These are phyloP conservation scores for Bruguiera gymnorhiza DNA, from an alignment of 345 rosid species.

Conservation along the genomic window DNA sequence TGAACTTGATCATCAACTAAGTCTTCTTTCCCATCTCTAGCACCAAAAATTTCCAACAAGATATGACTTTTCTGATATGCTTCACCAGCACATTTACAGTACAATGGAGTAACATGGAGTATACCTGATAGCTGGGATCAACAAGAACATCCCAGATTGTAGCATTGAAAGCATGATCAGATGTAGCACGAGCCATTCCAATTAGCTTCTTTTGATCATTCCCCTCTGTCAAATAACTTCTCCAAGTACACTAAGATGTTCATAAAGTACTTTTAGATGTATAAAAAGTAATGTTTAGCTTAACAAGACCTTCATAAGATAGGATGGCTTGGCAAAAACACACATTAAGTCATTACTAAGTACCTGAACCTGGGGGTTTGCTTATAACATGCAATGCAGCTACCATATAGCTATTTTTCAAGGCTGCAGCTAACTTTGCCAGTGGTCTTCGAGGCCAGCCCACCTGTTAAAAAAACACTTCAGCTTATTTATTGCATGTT, in stretches of 20 bases:
- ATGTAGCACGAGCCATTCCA: slow-evolving; percentile 99
- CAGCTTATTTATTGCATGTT: not conserved
- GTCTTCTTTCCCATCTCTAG: not conserved
- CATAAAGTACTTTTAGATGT: slow-evolving; percentile 53
- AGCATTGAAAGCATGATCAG: slow-evolving; percentile 97
- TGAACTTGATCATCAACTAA: not conserved
- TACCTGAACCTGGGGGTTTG: slow-evolving; percentile 66
- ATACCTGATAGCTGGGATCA: slow-evolving; percentile 94
- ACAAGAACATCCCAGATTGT: slow-evolving; percentile 99
- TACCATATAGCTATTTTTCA: slow-evolving; percentile 93
- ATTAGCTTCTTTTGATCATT: slow-evolving; percentile 63
- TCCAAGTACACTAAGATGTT: slow-evolving; percentile 89
- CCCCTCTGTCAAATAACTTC: slow-evolving; percentile 94
- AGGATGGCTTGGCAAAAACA: not conserved
- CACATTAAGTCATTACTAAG: slow-evolving; percentile 8
- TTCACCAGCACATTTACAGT: not conserved
- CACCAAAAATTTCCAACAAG: slow-evolving; percentile 1
- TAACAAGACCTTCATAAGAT: slow-evolving; percentile 7
- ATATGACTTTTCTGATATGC: not conserved
- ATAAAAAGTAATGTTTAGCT: slow-evolving; percentile 12
- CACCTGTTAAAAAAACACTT: slow-evolving; percentile 42
- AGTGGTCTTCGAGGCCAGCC: slow-evolving; percentile 96
- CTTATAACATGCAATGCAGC: slow-evolving; percentile 74
- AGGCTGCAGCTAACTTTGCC: slow-evolving; percentile 77
- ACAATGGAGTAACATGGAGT: not conserved